Percentiles rank a stretch among this genome's conserved stretches.
Evolutionary conservation across 108 stramenopile genomes (phyloP).

Genomic region (Conticribra guillardii): DNA sequence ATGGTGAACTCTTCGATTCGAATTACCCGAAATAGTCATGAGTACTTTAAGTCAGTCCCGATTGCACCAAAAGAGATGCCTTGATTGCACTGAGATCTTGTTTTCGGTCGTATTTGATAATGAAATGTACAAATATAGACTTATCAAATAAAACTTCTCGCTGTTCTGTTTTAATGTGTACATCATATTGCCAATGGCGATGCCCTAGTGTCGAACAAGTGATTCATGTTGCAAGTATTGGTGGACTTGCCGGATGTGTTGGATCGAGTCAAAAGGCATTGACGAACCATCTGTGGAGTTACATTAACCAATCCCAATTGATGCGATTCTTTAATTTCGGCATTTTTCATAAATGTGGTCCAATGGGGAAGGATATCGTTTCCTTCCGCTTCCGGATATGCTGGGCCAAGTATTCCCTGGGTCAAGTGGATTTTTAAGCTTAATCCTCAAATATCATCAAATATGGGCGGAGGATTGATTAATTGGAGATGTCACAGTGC

Average conservation of each 20-base stretch:
- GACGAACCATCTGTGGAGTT: constrained; percentile 70
- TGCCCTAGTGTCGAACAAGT: constrained; percentile 61
- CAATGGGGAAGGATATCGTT: constrained; percentile 79
- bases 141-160: no score
- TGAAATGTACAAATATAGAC: no score
- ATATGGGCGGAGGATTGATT: constrained; percentile 64
- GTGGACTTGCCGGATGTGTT: constrained; percentile 51
- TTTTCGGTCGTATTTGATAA: no score
- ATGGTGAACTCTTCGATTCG: no score
- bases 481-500: constrained; percentile 39
- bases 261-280: constrained; percentile 45
- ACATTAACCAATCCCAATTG: constrained; percentile 82
- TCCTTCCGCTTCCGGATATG: constrained; percentile 69
- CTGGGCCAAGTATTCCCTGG: constrained; percentile 25
- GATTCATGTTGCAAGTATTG: constrained; percentile 63
- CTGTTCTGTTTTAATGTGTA: no score
- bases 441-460: constrained; percentile 70
- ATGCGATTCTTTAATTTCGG: constrained; percentile 62
- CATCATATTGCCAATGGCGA: constrained; percentile 70
- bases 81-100: no score
- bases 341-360: constrained; percentile 63
- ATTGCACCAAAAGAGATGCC: no score
- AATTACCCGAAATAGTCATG: no score
- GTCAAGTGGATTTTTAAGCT: no score
- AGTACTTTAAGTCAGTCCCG: no score